Percentiles rank a stretch among this genome's conserved stretches.
phyloP scores from a whole-genome alignment of 2,329 filamentous ascomycete species.

The Elsinoe perseae region DNA sequence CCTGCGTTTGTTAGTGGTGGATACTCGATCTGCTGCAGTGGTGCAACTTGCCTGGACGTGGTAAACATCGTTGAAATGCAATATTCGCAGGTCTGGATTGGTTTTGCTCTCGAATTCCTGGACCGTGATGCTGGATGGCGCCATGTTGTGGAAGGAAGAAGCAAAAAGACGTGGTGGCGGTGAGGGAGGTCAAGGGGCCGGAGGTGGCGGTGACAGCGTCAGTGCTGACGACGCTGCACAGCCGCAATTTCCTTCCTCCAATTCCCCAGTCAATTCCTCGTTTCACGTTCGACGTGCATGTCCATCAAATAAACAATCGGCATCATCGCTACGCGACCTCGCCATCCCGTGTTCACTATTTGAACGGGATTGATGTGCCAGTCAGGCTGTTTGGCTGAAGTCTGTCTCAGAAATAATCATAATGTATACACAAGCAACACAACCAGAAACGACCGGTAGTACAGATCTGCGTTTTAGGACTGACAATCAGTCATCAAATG shows the following conservation, averaged over 20 bases:
- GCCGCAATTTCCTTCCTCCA: neutral
- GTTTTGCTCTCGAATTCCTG: slow-evolving; percentile 23
- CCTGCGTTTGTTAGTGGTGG: slow-evolving; percentile 32
- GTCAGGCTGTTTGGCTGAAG: too few relatives aligned
- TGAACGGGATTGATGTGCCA: too few relatives aligned
- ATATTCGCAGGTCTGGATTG: slow-evolving; percentile 64
- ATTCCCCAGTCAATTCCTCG: too few relatives aligned
- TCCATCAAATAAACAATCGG: neutral
- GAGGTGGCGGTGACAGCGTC: slow-evolving; percentile 14
- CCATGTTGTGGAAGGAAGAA: neutral
- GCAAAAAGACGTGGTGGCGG: neutral
- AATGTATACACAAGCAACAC: too few relatives aligned
- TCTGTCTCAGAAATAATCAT: too few relatives aligned
- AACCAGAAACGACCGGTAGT: too few relatives aligned
- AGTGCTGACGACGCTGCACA: slow-evolving; percentile 12
- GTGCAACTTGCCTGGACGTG: slow-evolving; percentile 51
- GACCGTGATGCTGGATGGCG: slow-evolving; percentile 4
- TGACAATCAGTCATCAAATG: too few relatives aligned
- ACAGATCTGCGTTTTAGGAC: too few relatives aligned
- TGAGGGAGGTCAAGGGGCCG: slow-evolving; percentile 6
- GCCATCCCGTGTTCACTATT: too few relatives aligned
- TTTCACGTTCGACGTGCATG: neutral
- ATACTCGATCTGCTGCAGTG: neutral
- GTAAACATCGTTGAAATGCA: slow-evolving; percentile 94
- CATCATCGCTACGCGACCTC: too few relatives aligned